phyloP scores from a whole-genome alignment of 176 grass and related monocot species.

The Avena sativa region DNA sequence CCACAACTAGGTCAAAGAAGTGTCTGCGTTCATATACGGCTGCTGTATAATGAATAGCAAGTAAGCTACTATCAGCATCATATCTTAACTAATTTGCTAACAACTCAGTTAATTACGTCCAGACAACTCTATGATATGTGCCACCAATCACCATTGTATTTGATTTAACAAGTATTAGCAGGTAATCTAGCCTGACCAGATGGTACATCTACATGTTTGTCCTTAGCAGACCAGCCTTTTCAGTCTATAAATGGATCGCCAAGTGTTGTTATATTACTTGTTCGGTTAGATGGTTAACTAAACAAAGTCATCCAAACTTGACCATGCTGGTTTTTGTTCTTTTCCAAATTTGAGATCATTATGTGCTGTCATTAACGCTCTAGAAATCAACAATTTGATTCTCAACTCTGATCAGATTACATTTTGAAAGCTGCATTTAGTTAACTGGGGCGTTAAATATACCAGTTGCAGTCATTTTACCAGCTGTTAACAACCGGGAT shows the following conservation, averaged over 20 bases:
- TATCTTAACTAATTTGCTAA: slow-evolving; percentile 51
- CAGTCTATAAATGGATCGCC: neutral
- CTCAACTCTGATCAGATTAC: slow-evolving; percentile 32
- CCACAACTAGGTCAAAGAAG: slow-evolving; percentile 49
- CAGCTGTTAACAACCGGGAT: neutral
- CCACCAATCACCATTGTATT: slow-evolving; percentile 20
- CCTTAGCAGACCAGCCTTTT: slow-evolving; percentile 26
- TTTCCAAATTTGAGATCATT: slow-evolving; percentile 34
- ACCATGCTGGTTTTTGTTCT: slow-evolving; percentile 36
- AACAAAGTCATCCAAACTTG: slow-evolving; percentile 47
- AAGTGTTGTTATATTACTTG: slow-evolving; percentile 26
- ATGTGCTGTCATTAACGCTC: slow-evolving; percentile 42
- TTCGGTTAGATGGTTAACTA: slow-evolving; percentile 37
- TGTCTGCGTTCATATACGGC: slow-evolving; percentile 39
- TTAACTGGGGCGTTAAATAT: neutral
- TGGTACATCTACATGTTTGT: slow-evolving; percentile 46
- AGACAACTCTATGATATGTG: slow-evolving; percentile 27
- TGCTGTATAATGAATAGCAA: slow-evolving; percentile 42
- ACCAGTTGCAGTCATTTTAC: neutral
- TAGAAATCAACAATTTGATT: slow-evolving; percentile 40
- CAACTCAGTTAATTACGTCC: slow-evolving; percentile 47
- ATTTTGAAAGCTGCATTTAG: slow-evolving; percentile 24
- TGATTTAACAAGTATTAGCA: slow-evolving; percentile 44
- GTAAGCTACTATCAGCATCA: slow-evolving; percentile 58
- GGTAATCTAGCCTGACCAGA: slow-evolving; percentile 40